Percentiles rank a stretch among this genome's conserved stretches.
phyloP scores from a whole-genome alignment of 2,329 filamentous ascomycete genomes.

The Juglanconis oblonga region DNA sequence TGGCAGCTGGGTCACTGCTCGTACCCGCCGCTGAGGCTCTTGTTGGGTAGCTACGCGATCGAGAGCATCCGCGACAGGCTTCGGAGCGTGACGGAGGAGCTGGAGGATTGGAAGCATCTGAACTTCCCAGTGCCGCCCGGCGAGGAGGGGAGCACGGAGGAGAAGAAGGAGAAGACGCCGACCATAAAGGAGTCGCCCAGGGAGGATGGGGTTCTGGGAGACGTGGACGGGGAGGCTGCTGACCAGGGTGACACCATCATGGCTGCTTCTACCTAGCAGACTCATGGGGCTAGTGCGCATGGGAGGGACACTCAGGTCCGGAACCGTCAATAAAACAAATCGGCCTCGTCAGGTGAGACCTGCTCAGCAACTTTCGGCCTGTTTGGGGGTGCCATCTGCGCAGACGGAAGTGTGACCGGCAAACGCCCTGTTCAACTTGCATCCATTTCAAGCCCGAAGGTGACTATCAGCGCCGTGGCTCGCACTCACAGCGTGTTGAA shows the following conservation, averaged over 20 bases:
- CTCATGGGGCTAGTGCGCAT: background rate
- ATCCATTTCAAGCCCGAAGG: no score
- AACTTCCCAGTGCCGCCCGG: constrained; percentile 58
- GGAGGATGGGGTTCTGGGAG: constrained; percentile 25
- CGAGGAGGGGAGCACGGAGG: constrained; percentile 23
- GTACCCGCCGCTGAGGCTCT: constrained; percentile 81
- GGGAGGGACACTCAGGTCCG: no score
- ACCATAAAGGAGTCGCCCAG: constrained; percentile 27
- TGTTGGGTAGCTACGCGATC: constrained; percentile 92
- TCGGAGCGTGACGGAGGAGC: constrained; percentile 88
- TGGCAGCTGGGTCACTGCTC: constrained; percentile 94
- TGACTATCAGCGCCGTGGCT: no score
- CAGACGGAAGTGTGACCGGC: no score
- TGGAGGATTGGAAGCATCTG: constrained; percentile 88
- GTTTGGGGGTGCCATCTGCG: no score
- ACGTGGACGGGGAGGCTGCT: constrained; percentile 11
- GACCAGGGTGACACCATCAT: constrained; percentile 19
- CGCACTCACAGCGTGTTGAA: no score
- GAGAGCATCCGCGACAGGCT: constrained; percentile 91
- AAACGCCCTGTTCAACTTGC: no score
- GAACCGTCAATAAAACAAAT: no score
- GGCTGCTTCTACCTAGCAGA: constrained; percentile 2
- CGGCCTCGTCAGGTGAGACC: no score
- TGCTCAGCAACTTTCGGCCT: no score
- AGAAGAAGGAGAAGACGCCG: constrained; percentile 29